phyloP scores from a whole-genome alignment of 139 green algal species.

The Spirogloea muscicola region DNA sequence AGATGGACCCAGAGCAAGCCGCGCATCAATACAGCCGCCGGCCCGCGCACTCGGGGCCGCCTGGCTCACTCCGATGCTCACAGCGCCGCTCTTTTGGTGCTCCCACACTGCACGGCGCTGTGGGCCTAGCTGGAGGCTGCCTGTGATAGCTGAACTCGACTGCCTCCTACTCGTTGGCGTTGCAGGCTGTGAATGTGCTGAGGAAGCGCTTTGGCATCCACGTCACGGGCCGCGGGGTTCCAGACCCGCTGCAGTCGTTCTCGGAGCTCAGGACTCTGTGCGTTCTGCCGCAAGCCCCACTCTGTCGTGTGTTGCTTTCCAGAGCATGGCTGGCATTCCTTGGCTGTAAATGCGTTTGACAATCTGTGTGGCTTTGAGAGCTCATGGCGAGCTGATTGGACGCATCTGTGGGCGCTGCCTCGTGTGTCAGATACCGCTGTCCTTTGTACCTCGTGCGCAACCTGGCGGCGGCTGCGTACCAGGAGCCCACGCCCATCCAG shows the following conservation, averaged over 20 bases:
- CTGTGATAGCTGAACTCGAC: too few species aligned
- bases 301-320: background rate
- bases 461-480: slow-evolving; percentile 52
- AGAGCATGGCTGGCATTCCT: slow-evolving; percentile 9
- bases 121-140: too few species aligned
- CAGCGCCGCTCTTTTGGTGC: too few species aligned
- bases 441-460: slow-evolving; percentile 37
- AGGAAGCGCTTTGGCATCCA: slow-evolving; percentile 66
- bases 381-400: background rate
- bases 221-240: slow-evolving; percentile 40
- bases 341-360: background rate
- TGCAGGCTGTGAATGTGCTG: too few species aligned
- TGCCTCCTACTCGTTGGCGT: too few species aligned
- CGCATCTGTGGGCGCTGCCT: background rate
- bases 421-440: slow-evolving; percentile 12
- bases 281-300: background rate
- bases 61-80: too few species aligned
- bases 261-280: slow-evolving; percentile 32
- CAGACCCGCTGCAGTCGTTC: slow-evolving; percentile 49
- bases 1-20: too few species aligned
- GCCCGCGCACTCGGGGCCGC: too few species aligned
- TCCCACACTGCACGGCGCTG: too few species aligned
- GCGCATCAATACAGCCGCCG: too few species aligned
- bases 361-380: background rate
- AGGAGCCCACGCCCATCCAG: slow-evolving; percentile 83